Evolutionary conservation across 164 flowering plant species (phyloP).

Genomic region (Chloranthus sessilifolius): DNA sequence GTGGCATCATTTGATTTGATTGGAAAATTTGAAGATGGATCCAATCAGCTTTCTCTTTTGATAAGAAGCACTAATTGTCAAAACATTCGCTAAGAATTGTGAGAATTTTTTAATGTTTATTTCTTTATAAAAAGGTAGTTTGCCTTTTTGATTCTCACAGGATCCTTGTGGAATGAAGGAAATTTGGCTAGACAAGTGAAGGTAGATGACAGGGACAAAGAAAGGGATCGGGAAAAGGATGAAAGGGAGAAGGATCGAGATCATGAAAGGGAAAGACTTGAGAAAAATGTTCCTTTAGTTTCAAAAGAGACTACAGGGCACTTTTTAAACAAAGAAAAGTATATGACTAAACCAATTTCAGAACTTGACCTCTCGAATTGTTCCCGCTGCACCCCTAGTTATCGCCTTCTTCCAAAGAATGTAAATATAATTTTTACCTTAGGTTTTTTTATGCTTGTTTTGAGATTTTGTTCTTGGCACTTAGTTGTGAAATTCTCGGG

Average conservation of each 20-base stretch:
- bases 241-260: constrained; percentile 58
- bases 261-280: constrained; percentile 47
- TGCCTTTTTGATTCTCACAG: too few species aligned
- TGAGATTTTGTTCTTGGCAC: not conserved
- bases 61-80: too few species aligned
- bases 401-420: constrained; percentile 87
- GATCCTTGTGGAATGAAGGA: constrained; percentile 53
- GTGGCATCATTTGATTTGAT: too few species aligned
- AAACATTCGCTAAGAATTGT: too few species aligned
- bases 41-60: too few species aligned
- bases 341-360: constrained; percentile 67
- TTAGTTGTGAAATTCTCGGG: not conserved
- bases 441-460: not conserved
- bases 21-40: too few species aligned
- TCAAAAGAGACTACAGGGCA: constrained; percentile 36
- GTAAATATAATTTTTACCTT: constrained; percentile 45
- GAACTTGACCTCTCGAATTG: constrained; percentile 96
- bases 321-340: constrained; percentile 61
- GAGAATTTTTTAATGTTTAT: too few species aligned
- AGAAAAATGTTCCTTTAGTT: constrained; percentile 26
- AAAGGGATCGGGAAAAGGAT: constrained; percentile 46
- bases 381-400: constrained; percentile 94
- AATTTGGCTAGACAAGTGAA: constrained; percentile 38
- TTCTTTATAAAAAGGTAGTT: too few species aligned
- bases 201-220: constrained; percentile 62